These are phyloP conservation scores for Mallotus repandus DNA, from an alignment of 441 rosid genomes.

Conservation along the genomic window DNA sequence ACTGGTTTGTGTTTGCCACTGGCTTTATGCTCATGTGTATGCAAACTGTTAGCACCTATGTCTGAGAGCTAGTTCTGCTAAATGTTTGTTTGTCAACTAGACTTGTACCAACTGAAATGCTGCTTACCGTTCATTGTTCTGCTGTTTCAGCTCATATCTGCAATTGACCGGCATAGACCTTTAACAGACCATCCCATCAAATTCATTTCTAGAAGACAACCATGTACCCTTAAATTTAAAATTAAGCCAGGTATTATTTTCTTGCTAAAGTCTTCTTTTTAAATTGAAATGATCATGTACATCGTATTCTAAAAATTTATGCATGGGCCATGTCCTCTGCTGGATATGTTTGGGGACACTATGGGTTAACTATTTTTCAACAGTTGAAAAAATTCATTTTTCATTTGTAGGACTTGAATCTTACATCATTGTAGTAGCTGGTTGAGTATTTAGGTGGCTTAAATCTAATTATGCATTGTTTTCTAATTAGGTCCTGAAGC, in stretches of 20 bases:
- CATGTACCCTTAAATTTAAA: constrained; percentile 68
- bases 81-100: constrained; percentile 3
- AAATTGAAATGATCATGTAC: not conserved
- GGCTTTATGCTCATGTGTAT: no score
- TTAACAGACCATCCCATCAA: constrained; percentile 83
- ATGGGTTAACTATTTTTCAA: not conserved
- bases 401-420: not conserved
- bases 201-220: constrained; percentile 73
- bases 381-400: not conserved
- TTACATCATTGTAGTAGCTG: not conserved
- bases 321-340: not conserved
- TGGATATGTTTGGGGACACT: not conserved
- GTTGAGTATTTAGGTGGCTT: not conserved
- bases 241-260: constrained; percentile 69
- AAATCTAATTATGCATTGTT: constrained; percentile 1
- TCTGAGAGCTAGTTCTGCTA: not conserved
- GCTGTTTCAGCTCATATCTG: constrained; percentile 72
- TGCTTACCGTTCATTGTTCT: constrained; percentile 22
- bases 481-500: constrained; percentile 78
- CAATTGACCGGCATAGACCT: constrained; percentile 75
- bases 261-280: not conserved
- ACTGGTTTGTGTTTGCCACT: not conserved
- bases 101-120: not conserved
- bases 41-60: not conserved
- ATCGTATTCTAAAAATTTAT: no score